Evolutionary conservation across 352 stramenopile species (phyloP), one percentile per base, ranked within the genome.

Genomic region (Phytophthora rubi): DNA sequence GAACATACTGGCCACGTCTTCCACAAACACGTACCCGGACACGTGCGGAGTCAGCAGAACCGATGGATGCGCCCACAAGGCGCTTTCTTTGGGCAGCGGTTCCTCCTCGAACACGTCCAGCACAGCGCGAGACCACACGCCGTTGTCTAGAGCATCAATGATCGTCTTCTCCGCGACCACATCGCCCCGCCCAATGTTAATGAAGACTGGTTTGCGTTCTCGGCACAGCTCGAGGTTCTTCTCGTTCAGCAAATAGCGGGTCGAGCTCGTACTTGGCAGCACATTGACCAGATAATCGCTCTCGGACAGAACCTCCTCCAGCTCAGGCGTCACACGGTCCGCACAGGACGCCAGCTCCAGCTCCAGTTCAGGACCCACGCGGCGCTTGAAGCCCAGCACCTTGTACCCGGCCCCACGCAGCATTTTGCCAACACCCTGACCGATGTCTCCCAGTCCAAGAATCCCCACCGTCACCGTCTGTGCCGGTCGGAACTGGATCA

Each of bases 141-240:
- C 49, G 4, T 77, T 70, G 60, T 94, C 82, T 16, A 97, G 70
- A 37, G 89, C 84, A 35, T 56, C 30, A 32, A 97, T 30, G 30
- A 97, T 74, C 12, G 71, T 76, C 16, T 62, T 53, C 65, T 95
- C 86, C 18, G 69, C 48, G 45, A 97, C 80, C 15, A 98, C 74
- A 66, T 96, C 90, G 13, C 92, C 92, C 16, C 92, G 85, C 6
- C 92, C 92, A 28, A 97, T 87, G 80, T 97, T 97, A 68, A 98
- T 84, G 59, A 98, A 88, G 26, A 96, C 85, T 1, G 89, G 87
- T 68, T 90, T 75, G 68, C 85, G 81, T 16, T 77, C 54, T 2
- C 61, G 52, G 37, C 86, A 93, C 13, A 76, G 52, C 28, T 71
- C 37, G 4, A 97, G 63, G 15, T 80, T 77, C 21, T 73, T 59